Base-by-base conservation (phyloP, 257 asterid genomes). In the Oldenlandia corymbosa region DNA sequence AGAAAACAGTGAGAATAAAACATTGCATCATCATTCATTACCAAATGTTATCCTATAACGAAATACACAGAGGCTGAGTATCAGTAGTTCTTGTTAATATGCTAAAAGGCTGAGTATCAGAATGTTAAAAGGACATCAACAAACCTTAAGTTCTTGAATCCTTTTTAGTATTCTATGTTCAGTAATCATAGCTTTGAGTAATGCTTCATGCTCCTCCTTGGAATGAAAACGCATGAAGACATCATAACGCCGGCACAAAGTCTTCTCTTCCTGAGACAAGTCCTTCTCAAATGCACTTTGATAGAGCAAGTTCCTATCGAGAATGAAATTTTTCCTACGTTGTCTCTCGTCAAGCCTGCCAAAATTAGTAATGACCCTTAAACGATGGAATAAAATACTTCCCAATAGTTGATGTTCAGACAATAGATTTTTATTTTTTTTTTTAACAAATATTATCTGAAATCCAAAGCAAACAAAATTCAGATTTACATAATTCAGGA, bases 291-390 rank as follows among this genome's bases (percentile, higher is more conserved):
- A 81, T 68, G 81, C 75, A 77, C 69, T 76, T 50, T 91, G 87
- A 64, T 80, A 70, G 54, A 89, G 82, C 71, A 89, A 75, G 68
- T 84, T 81, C 78, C 95, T 83, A 55, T 83, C 94, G 57, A 83
- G 69, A 78, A 87, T 79, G 68, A 90, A 90, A 75, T 84, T 85
- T 71, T 88, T 88, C 72, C 96, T 83, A 42, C 90, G 83, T 72
- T 86, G 81, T 71, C 96, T 84, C 87, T 88, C 96, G 64, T 82
- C 90, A 65, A 88, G 93, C 80, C 96, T 88, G 86, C 64, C 73
- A 77, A 70, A 34, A 71, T 62, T 21, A 45, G 42, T 53, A 46
- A 45, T 8, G 49, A 55, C 36, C 34, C n/a, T 32, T 60, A 32
- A 24, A 7, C n/a, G n/a, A n/a, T n/a, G n/a, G n/a, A n/a, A n/a